A percentile compares a stretch with the other conserved stretches of the same genome.
Conservation (phyloP, 2,329 filamentous ascomycete genomes). For the Colletotrichum tanaceti region DNA sequence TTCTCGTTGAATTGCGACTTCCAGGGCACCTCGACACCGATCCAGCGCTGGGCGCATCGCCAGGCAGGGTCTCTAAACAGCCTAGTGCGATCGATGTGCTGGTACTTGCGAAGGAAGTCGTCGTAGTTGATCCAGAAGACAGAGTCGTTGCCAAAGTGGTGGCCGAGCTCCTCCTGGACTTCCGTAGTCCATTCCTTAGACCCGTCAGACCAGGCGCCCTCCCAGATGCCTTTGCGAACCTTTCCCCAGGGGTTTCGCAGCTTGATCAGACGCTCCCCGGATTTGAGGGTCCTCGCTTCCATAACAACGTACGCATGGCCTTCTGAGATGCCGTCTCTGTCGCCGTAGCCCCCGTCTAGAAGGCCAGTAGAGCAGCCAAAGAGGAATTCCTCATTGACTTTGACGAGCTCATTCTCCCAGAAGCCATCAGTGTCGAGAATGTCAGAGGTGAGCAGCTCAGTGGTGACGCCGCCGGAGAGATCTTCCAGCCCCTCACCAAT, state of each 20-base stretch:
- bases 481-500: constrained; percentile 72
- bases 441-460: constrained; percentile 74
- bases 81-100: constrained; percentile 70
- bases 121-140: constrained; percentile 74
- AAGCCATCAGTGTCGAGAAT: constrained; percentile 84
- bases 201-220: constrained; percentile 69
- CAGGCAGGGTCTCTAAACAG: constrained; percentile 70
- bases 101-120: constrained; percentile 72
- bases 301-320: constrained; percentile 71
- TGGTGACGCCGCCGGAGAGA: constrained; percentile 76
- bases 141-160: constrained; percentile 71
- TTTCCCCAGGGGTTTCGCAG: constrained; percentile 73
- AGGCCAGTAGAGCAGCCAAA: constrained; percentile 77
- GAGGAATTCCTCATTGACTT: constrained; percentile 83
- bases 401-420: constrained; percentile 83
- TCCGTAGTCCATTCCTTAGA: constrained; percentile 72
- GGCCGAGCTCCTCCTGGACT: constrained; percentile 66
- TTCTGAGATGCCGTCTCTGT: constrained; percentile 68
- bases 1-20: constrained; percentile 71
- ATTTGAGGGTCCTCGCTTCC: constrained; percentile 65
- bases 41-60: constrained; percentile 70
- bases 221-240: constrained; percentile 68
- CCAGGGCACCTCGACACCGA: constrained; percentile 72
- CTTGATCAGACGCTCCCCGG: constrained; percentile 66
- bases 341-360: constrained; percentile 71